Percentiles rank a stretch among this genome's conserved stretches.
Conservation (phyloP, 169 alveolate species). For the Plasmodium yoelii region DNA sequence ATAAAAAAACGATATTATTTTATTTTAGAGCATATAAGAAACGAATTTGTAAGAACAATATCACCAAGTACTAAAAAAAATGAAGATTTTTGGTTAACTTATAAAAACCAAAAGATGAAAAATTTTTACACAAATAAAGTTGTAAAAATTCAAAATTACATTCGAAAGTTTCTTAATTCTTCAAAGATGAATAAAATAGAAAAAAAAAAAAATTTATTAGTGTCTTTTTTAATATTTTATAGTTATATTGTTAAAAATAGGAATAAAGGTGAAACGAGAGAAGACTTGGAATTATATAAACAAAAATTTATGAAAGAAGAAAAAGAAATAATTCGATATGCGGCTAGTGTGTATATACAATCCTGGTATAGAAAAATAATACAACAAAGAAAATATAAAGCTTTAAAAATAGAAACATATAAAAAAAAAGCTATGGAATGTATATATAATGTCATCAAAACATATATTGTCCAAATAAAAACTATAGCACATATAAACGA, state of each 20-base stretch:
- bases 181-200: constrained; percentile 19
- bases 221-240: constrained; percentile 66
- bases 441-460: constrained; percentile 39
- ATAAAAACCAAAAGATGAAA: constrained; percentile 42
- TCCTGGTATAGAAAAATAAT: constrained; percentile 73
- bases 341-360: constrained; percentile 74
- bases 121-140: constrained; percentile 40
- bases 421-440: constrained; percentile 47
- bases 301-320: constrained; percentile 63
- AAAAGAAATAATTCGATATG: constrained; percentile 58
- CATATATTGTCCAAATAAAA: constrained; percentile 49
- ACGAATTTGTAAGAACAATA: constrained; percentile 41
- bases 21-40: constrained; percentile 52
- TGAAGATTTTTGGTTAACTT: constrained; percentile 42
- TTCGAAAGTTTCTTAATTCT: constrained; percentile 39
- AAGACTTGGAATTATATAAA: constrained; percentile 43
- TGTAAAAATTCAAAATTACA: constrained; percentile 52
- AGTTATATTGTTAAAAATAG: constrained; percentile 51
- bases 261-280: constrained; percentile 44
- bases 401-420: constrained; percentile 28
- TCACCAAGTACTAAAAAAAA: constrained; percentile 27
- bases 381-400: constrained; percentile 70
- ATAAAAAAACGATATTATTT: constrained; percentile 46
- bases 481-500: constrained; percentile 39
- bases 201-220: constrained; percentile 49